Conservation (phyloP, 805 yeast genomes). For the Yamadazyma paraphyllophila region DNA sequence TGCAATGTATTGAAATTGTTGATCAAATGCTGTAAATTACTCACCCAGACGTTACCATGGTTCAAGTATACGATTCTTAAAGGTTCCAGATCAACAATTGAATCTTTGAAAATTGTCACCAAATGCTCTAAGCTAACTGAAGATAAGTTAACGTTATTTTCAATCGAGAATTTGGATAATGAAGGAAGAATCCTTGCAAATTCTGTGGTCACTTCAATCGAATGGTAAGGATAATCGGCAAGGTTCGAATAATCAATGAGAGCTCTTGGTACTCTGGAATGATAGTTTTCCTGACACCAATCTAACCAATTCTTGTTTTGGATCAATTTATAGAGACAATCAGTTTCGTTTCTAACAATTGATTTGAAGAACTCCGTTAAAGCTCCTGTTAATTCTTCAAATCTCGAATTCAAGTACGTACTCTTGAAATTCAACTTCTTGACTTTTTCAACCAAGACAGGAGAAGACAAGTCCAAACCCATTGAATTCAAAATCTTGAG, state of each 20-base stretch:
- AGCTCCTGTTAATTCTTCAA: neutral
- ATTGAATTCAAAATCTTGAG: slow-evolving; percentile 14
- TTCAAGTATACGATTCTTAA: slow-evolving; percentile 6
- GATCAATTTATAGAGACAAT: slow-evolving; percentile 10
- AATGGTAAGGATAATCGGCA: slow-evolving; percentile 10
- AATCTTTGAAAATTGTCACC: slow-evolving; percentile 6
- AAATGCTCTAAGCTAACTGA: slow-evolving; percentile 10
- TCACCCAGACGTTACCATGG: slow-evolving; percentile 11
- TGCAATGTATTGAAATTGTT: slow-evolving; percentile 11
- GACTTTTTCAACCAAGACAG: neutral
- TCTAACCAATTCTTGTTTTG: slow-evolving; percentile 13
- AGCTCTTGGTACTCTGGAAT: slow-evolving; percentile 4
- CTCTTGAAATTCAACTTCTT: slow-evolving; percentile 5
- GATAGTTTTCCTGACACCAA: slow-evolving; percentile 14
- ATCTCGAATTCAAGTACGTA: neutral
- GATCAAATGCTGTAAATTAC: slow-evolving; percentile 10
- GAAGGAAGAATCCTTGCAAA: slow-evolving; percentile 9
- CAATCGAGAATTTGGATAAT: slow-evolving; percentile 8
- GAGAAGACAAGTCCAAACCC: slow-evolving; percentile 6
- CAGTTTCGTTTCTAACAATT: slow-evolving; percentile 1
- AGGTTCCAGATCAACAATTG: slow-evolving; percentile 5
- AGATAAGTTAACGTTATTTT: slow-evolving; percentile 10
- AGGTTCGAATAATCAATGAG: slow-evolving; percentile 14
- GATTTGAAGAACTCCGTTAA: slow-evolving; percentile 1
- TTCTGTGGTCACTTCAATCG: slow-evolving; percentile 11